These are phyloP conservation scores for Suillus ampliporus DNA, from an alignment of 768 basidiomycete species.

Conservation along the genomic window DNA sequence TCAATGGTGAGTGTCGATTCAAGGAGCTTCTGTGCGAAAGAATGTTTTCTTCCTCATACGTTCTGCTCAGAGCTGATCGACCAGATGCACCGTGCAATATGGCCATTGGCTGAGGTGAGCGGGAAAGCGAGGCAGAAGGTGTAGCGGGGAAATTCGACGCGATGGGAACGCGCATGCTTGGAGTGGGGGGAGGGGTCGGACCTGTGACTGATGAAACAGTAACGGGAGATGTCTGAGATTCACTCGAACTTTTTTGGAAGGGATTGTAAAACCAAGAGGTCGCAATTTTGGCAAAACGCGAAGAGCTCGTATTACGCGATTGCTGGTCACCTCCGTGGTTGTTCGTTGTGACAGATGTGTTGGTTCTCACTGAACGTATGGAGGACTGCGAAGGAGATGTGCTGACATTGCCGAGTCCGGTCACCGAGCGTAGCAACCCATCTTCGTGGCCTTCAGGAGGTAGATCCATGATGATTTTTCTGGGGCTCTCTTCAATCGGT, in stretches of 20 bases:
- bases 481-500: slow-evolving; percentile 77
- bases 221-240: slow-evolving; percentile 64
- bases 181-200: slow-evolving; percentile 27
- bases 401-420: slow-evolving; percentile 59
- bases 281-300: slow-evolving; percentile 62
- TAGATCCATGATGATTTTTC: slow-evolving; percentile 52
- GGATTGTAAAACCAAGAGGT: slow-evolving; percentile 83
- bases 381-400: slow-evolving; percentile 75
- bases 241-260: slow-evolving; percentile 67
- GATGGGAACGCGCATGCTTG: slow-evolving; percentile 37
- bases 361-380: slow-evolving; percentile 55
- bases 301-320: slow-evolving; percentile 34
- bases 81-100: slow-evolving; percentile 44
- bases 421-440: slow-evolving; percentile 38
- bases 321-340: slow-evolving; percentile 20
- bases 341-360: slow-evolving; percentile 54
- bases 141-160: slow-evolving; percentile 33
- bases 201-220: slow-evolving; percentile 52
- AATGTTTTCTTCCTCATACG: slow-evolving; percentile 62
- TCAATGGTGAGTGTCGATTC: slow-evolving; percentile 65
- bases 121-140: slow-evolving; percentile 37
- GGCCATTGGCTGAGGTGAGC: slow-evolving; percentile 49
- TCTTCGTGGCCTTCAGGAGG: slow-evolving; percentile 48
- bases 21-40: slow-evolving; percentile 53
- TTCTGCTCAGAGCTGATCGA: slow-evolving; percentile 55